phyloP scores from a whole-genome alignment of 2,329 filamentous ascomycete genomes.

The Pseudogymnoascus sp. region DNA sequence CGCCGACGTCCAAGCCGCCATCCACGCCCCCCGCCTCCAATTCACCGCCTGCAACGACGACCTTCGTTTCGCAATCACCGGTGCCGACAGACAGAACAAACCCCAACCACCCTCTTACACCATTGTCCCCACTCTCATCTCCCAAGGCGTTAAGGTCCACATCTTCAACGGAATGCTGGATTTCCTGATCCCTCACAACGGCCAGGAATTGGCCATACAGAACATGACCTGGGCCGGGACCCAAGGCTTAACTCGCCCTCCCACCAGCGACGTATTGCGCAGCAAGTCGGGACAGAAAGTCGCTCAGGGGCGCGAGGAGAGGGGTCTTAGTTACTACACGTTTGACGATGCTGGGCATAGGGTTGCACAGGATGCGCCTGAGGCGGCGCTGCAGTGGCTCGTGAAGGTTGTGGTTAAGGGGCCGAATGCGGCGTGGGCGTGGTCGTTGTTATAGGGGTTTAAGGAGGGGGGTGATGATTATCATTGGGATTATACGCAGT shows the following conservation, averaged over 20 bases:
- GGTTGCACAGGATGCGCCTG: not conserved
- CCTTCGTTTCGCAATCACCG: slow-evolving; percentile 35
- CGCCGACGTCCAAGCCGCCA: slow-evolving; percentile 51
- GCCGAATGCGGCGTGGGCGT: not conserved
- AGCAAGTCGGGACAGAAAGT: not conserved
- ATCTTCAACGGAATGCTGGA: slow-evolving; percentile 56
- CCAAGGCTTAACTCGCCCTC: slow-evolving; percentile 50
- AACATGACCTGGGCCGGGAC: slow-evolving; percentile 61
- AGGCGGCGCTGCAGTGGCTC: not conserved
- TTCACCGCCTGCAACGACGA: slow-evolving; percentile 43
- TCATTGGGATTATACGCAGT: not conserved
- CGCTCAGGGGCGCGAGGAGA: not conserved
- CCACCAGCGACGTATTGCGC: slow-evolving; percentile 22
- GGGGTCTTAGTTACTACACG: slow-evolving; percentile 9
- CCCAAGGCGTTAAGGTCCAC: slow-evolving; percentile 48
- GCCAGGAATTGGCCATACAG: slow-evolving; percentile 46
- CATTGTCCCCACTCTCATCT: slow-evolving; percentile 46
- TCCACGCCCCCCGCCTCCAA: slow-evolving; percentile 44
- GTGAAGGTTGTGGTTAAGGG: not conserved
- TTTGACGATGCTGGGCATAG: slow-evolving; percentile 9
- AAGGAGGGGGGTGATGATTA: not conserved
- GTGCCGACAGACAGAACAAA: slow-evolving; percentile 33
- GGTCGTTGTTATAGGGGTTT: not conserved
- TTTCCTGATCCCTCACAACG: slow-evolving; percentile 50
- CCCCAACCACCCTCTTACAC: slow-evolving; percentile 38